A percentile compares a stretch with the other conserved stretches of the same genome.
These are phyloP conservation scores for Claviceps monticola DNA, from an alignment of 2,329 filamentous ascomycete species.

Conservation along the genomic window DNA sequence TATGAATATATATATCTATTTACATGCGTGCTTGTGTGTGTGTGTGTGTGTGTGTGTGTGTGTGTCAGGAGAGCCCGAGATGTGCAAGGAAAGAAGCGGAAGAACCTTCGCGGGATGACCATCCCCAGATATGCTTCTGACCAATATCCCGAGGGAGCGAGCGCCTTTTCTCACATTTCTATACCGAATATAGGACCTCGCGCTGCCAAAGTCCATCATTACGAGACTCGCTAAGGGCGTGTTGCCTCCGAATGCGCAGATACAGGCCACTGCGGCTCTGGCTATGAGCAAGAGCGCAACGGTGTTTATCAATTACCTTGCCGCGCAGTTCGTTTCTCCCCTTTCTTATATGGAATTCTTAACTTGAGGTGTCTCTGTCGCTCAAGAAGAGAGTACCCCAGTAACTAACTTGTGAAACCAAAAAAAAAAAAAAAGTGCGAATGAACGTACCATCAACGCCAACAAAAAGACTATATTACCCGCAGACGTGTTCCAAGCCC, in stretches of 20 bases:
- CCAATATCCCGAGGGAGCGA: too few species aligned
- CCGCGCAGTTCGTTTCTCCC: constrained; percentile 42
- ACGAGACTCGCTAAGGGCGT: constrained; percentile 68
- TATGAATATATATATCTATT: too few species aligned
- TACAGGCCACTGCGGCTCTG: constrained; percentile 68
- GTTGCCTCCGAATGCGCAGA: constrained; percentile 66
- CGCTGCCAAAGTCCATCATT: constrained; percentile 68
- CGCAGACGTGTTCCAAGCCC: constrained; percentile 60
- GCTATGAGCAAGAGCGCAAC: constrained; percentile 72
- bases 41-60: too few species aligned
- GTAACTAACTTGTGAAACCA: background rate
- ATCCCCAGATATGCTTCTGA: too few species aligned
- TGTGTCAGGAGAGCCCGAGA: too few species aligned
- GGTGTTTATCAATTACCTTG: constrained; percentile 71
- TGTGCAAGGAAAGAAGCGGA: too few species aligned
- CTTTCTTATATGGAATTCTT: background rate
- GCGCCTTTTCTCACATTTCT: too few species aligned
- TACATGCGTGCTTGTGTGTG: too few species aligned
- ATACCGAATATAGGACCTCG: constrained; percentile 45
- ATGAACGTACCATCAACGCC: constrained; percentile 51
- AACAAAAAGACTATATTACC: constrained; percentile 69
- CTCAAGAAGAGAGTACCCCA: background rate
- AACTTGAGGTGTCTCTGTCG: too few species aligned
- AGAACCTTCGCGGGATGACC: too few species aligned
- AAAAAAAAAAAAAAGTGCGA: constrained; percentile 47